These are phyloP conservation scores for Biancaea sappan DNA, from an alignment of 306 rosid genomes.

Conservation along the genomic window DNA sequence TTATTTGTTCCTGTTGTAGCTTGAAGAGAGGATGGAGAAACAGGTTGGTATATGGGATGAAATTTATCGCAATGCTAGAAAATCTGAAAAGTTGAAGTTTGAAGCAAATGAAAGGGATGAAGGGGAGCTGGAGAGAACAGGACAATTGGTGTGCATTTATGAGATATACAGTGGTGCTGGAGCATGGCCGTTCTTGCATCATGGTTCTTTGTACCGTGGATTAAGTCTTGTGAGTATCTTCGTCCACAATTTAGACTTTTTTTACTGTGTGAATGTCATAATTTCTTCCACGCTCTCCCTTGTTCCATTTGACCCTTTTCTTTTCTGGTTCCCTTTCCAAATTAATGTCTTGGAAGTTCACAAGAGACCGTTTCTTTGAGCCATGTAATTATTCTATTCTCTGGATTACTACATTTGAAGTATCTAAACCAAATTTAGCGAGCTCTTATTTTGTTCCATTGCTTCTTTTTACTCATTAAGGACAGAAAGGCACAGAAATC, in stretches of 20 bases:
- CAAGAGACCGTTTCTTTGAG: slow-evolving; percentile 21
- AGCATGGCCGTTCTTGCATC: slow-evolving; percentile 91
- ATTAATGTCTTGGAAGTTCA: slow-evolving; percentile 8
- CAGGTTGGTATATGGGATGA: slow-evolving; percentile 77
- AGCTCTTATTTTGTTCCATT: slow-evolving; percentile 26
- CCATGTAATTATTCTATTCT: slow-evolving; percentile 13
- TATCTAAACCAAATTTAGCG: slow-evolving; percentile 26
- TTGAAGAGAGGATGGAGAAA: slow-evolving; percentile 78
- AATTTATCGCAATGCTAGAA: slow-evolving; percentile 85
- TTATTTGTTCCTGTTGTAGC: slow-evolving; percentile 53
- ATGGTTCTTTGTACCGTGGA: slow-evolving; percentile 94
- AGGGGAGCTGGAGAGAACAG: slow-evolving; percentile 97
- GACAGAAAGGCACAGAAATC: slow-evolving; percentile 6
- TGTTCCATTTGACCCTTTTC: slow-evolving; percentile 14
- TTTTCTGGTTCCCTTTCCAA: neutral
- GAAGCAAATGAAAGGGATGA: slow-evolving; percentile 97
- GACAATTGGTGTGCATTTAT: slow-evolving; percentile 86
- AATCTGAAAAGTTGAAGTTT: slow-evolving; percentile 83
- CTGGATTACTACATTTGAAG: slow-evolving; percentile 2
- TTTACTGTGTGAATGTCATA: neutral
- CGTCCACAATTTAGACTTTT: slow-evolving; percentile 11
- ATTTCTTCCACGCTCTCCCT: slow-evolving; percentile 9
- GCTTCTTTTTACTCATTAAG: slow-evolving; percentile 16
- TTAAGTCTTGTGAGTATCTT: slow-evolving; percentile 83
- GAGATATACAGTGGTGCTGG: slow-evolving; percentile 90